These are phyloP conservation scores for Harringtonia aguacate DNA, from an alignment of 2,329 filamentous ascomycete species.

Conservation along the genomic window DNA sequence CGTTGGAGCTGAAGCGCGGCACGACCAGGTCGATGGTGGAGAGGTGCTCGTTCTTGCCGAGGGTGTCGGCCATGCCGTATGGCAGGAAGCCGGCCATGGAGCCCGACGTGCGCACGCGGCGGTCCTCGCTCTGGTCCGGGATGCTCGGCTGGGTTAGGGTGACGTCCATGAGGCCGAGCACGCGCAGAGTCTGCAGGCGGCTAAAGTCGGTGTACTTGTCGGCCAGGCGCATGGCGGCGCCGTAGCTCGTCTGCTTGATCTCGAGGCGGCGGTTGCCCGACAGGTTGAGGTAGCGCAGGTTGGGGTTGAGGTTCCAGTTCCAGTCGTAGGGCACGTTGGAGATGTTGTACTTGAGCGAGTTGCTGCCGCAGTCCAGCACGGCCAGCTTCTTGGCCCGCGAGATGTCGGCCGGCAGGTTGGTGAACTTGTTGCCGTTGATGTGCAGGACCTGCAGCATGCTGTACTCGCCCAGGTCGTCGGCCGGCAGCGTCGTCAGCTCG, in stretches of 20 bases:
- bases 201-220: slow-evolving; percentile 83
- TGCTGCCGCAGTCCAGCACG: slow-evolving; percentile 89
- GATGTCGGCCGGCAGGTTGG: slow-evolving; percentile 88
- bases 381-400: slow-evolving; percentile 88
- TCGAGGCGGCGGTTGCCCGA: slow-evolving; percentile 95
- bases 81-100: slow-evolving; percentile 81
- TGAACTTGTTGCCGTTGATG: slow-evolving; percentile 97
- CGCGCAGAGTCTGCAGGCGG: slow-evolving; percentile 68
- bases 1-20: slow-evolving; percentile 63
- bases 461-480: slow-evolving; percentile 86
- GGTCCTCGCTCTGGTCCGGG: slow-evolving; percentile 89
- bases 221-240: slow-evolving; percentile 26
- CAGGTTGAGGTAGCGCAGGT: slow-evolving; percentile 87
- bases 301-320: slow-evolving; percentile 99
- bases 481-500: slow-evolving; percentile 79
- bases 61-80: slow-evolving; percentile 94
- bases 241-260: slow-evolving; percentile 60
- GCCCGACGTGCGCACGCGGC: slow-evolving; percentile 93
- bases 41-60: slow-evolving; percentile 87
- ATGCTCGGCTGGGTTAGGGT: slow-evolving; percentile 89
- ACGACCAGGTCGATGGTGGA: slow-evolving; percentile 95
- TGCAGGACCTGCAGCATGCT: slow-evolving; percentile 81
- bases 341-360: slow-evolving; percentile 94
- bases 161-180: slow-evolving; percentile 94
- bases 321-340: slow-evolving; percentile 98